A percentile compares a stretch with the other conserved stretches of the same genome.
These are phyloP conservation scores for Populus tremula DNA, from an alignment of 345 rosid species.

Conservation along the genomic window DNA sequence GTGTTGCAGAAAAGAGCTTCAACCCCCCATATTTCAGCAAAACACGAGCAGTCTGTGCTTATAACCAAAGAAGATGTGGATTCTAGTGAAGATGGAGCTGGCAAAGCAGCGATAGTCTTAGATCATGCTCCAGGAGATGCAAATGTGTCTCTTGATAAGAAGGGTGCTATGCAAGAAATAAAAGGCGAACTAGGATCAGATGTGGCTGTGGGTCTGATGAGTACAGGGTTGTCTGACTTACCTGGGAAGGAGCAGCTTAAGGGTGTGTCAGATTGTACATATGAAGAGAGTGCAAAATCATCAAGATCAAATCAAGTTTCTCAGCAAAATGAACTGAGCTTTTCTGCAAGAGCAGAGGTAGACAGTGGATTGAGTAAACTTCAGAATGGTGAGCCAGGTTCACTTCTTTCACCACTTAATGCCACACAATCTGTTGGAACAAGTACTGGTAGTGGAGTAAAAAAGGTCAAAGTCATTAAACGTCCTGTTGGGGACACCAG, in stretches of 20 bases:
- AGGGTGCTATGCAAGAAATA: slow-evolving; percentile 19
- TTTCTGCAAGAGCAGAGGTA: slow-evolving; percentile 32
- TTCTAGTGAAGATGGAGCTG: slow-evolving; percentile 34
- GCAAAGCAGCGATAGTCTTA: slow-evolving; percentile 20
- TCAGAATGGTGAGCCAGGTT: slow-evolving; percentile 26
- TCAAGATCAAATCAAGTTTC: slow-evolving; percentile 34
- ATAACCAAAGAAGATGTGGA: slow-evolving; percentile 35
- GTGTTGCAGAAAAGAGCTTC: slow-evolving; percentile 69
- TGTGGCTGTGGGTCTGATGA: slow-evolving; percentile 5
- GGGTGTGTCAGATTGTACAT: slow-evolving; percentile 18
- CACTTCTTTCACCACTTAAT: slow-evolving; percentile 32
- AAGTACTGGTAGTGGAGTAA: slow-evolving; percentile 33
- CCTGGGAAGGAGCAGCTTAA: slow-evolving; percentile 24
- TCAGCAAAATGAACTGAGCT: slow-evolving; percentile 33
- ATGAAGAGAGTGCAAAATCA: slow-evolving; percentile 34
- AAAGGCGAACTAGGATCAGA: slow-evolving; percentile 25
- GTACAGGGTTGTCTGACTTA: slow-evolving; percentile 12
- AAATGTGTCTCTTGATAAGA: slow-evolving; percentile 31
- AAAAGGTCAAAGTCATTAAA: slow-evolving; percentile 56
- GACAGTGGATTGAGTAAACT: slow-evolving; percentile 31
- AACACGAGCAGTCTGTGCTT: slow-evolving; percentile 36
- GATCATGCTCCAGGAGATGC: slow-evolving; percentile 31
- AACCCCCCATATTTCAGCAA: slow-evolving; percentile 30
- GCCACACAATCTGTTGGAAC: slow-evolving; percentile 37
- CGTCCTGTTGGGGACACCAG: slow-evolving; percentile 42